Base-by-base conservation (phyloP, 192 early-diverging fungal genomes). In the Nowakowskiella sp. region DNA sequence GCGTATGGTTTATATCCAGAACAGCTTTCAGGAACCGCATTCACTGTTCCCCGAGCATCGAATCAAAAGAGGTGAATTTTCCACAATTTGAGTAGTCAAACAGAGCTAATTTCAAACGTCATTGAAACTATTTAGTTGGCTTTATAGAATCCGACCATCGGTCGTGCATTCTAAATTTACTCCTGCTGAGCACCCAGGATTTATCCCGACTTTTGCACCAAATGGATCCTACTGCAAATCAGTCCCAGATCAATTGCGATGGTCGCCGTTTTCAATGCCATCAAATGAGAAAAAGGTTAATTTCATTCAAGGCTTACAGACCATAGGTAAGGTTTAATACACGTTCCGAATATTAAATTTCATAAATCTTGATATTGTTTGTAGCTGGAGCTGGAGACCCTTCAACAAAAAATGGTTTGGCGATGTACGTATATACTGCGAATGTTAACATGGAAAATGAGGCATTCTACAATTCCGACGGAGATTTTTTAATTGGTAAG, bases 131-230 rank as follows among this genome's bases (percentile, higher is more conserved):
- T 32, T 23, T 62, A 86, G 84, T 51, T 98, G 94, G 94, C 66
- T 98, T 28, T 98, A 98, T 67, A 89, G 94, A 57, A 89, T 98
- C 63, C 87, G 80, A 24, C 92, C 94, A 10, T 90, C 92, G 0
- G 91, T 89, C 22, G 72, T 77, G 51, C 94, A 97, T 49, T 61
- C 57, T 2, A 90, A 91, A 1, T 92, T 85, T 60, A n/a, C n/a
- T n/a, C n/a, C 50, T 55, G 52, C 19, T 61, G 42, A 60, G 51
- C 54, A 61, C 61, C 9, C 10, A 2, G 30, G 32, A 7, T 13
- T 22, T 13, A 13, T 13, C 9, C 24, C 26, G 43, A 30, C 6
- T 42, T 29, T 7, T 55, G 67, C 6, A 44, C 51, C 19, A 55
- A 70, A 61, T 22, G 53, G 61, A 36, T 45, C 51, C 16, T 73